Base-by-base conservation (phyloP, 106 monocot species). In the Phalaenopsis aphrodite region DNA sequence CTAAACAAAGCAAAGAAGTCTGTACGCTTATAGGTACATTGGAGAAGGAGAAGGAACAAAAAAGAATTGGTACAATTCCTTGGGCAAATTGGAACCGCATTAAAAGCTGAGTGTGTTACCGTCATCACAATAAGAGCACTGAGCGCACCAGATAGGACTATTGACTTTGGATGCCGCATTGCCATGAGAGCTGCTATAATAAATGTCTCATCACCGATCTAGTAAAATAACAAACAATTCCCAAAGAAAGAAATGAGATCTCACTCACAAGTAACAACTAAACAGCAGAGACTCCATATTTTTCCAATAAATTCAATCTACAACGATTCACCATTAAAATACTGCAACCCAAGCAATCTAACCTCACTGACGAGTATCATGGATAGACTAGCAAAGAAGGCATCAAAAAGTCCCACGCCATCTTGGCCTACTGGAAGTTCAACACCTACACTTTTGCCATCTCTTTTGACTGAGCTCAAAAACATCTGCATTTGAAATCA, bases 191-290 rank as follows among this genome's bases (percentile, higher is more conserved):
- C 94, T 15, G 97, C 94, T 76, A 97, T 97, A 73, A 97, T 97
- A 85, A 97, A 97, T 36, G 97, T 97, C 79, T 97, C 97, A 78
- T 97, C 97, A 75, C 97, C 97, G 86, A 97, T 92, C 97, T 97
- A 78, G 56, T n/a, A 56, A 79, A 5, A 38, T 30, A 78, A 47
- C 36, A 56, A 73, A 38, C 0, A 69, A 69, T 39, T 61, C 21
- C 61, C 11, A 69, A 69, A 19, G 3, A 69, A 69, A 69, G 1
- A 36, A 69, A 16, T 69, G 38, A 69, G 15, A 39, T 5, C 21
- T 61, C 61, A 21, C 11, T 52, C 12, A 52, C 52, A 52, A 52
- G 12, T 12, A 14, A 52, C 12, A 52, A 52, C 52, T 12, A 52
- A 52, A 52, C 52, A 52, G 12, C 52, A 52, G 52, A 52, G 14